Base-by-base conservation (phyloP, 2,329 filamentous ascomycete genomes). In the Nothophoma quercina region DNA sequence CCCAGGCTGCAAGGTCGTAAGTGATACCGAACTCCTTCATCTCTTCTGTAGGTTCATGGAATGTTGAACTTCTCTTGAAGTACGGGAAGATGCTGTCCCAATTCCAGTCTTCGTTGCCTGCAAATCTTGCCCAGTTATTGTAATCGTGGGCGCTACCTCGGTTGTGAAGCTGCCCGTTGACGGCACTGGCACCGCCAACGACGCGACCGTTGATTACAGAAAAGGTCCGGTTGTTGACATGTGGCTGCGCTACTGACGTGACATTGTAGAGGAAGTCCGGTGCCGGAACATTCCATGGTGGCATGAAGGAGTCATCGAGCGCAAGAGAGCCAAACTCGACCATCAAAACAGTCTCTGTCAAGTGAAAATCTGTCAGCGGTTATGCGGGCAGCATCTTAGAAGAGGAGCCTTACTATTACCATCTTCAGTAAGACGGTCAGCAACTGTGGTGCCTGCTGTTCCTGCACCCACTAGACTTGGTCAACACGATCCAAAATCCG, bases 241-340 rank as follows among this genome's bases (percentile, higher is more conserved):
- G 47, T 0, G 51, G 36, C 29, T 67, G 64, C 15, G 67, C 61
- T 7, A 55, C 58, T 23, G 55, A 63, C 8, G 56, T 47, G 19
- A 65, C 40, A 5, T 56, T 52, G 9, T 61, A 58, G 54, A 62
- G 64, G n/a, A 69, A 50, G n/a, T 67, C 65, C 7, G 59, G 56
- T 5, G 62, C 54, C 5, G 64, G 62, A 13, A 60, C 55, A 29
- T 58, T 64, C 15, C 59, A 58, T 0, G 63, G 63, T 6, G 67
- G 65, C 13, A 68, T 46, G 36, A 66, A 58, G 30, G 65, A 53
- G 16, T 45, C 48, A 26, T 63, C 60, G 47, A 68, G 63, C 15
- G 41, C 34, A 29, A 70, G 64, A 0, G 61, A 60, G 18, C 65
- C 68, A 29, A 55, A 63, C 39, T 71, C 68, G n/a, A 71, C 52